Base-by-base conservation (phyloP, 2,329 filamentous ascomycete genomes). In the Acrocalymma vagum region DNA sequence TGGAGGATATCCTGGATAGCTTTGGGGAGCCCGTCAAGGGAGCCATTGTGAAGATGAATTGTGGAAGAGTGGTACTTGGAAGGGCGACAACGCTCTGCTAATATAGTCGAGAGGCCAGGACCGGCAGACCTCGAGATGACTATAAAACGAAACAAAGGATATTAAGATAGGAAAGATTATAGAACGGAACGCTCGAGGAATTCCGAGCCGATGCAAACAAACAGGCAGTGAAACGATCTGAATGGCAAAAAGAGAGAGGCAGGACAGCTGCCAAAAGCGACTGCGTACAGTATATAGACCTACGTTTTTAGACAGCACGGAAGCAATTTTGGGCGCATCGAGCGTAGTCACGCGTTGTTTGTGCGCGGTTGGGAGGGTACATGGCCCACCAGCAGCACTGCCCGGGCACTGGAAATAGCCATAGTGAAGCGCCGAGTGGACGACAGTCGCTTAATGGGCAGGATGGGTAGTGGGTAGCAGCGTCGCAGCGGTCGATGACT, bases 371-470 rank as follows among this genome's bases (percentile, higher is more conserved):
- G 14, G 29, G 29, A n/a, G n/a, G n/a, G n/a, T 37, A 29, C 48
- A 26, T 29, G 33, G 45, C 42, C 45, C 42, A 50, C 43, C 38
- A 44, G 42, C 51, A 16, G 33, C 33, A 41, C 35, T 38, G 45
- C 38, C 45, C 36, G 43, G 38, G 60, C 45, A 59, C 62, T 63
- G 47, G 45, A 60, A 61, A 65, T 62, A 62, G 62, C 50, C 49
- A 32, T 37, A 33, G 14, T 29, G 53, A 64, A 47, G 58, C 64
- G 61, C 57, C 58, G 61, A 65, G 46, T 68, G 64, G 65, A 58
- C 44, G 52, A 41, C 44, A 62, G 56, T 28, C 44, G 50, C 39
- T 55, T 47, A 51, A 48, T 51, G 54, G 53, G 18, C 32, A 36
- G 30, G 42, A 42, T 39, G 35, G 41, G 24, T 36, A 24, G 18